A percentile compares a stretch with the other conserved stretches of the same genome.
Evolutionary conservation across 768 basidiomycete genomes (phyloP).

Genomic region (Boletus rubroflammeus): DNA sequence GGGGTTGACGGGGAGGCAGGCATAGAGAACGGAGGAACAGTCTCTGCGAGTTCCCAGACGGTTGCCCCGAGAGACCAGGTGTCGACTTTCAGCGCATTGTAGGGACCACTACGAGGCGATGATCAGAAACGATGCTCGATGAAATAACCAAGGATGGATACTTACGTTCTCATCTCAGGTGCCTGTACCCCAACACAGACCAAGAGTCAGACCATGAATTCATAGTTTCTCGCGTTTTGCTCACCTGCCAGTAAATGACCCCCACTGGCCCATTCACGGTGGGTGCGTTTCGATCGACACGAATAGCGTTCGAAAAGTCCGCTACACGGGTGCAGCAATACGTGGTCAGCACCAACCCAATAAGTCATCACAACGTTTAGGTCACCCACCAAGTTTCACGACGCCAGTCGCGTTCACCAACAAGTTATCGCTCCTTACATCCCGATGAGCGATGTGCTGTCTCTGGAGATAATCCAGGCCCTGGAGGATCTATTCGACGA

Average conservation of each 20-base stretch:
- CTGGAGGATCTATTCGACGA: constrained; percentile 47
- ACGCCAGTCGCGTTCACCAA: constrained; percentile 65
- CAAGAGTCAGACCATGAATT: not conserved
- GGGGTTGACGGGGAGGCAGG: constrained; percentile 20
- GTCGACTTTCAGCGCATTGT: constrained; percentile 73
- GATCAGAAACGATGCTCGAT: constrained; percentile 3
- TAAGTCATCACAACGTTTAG: not conserved
- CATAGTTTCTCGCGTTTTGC: constrained; percentile 11
- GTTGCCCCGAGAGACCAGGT: constrained; percentile 83
- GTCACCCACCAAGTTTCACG: constrained; percentile 65
- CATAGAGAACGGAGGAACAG: constrained; percentile 67
- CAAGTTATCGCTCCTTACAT: constrained; percentile 81
- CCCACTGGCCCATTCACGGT: constrained; percentile 58
- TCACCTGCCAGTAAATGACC: constrained; percentile 77
- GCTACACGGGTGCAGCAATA: constrained; percentile 37
- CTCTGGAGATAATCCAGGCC: constrained; percentile 65
- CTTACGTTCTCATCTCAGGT: constrained; percentile 73
- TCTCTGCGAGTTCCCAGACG: constrained; percentile 77
- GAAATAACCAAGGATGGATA: not conserved
- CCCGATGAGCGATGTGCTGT: constrained; percentile 73
- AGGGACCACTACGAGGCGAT: constrained; percentile 48
- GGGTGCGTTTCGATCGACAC: constrained; percentile 49
- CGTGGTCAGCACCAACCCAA: not conserved
- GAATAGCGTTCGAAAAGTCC: constrained; percentile 78
- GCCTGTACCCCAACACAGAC: constrained; percentile 36